Percentiles rank a stretch among this genome's conserved stretches.
phyloP scores from a whole-genome alignment of 495 filamentous ascomycete species.

The Lasiosphaeria ovina region DNA sequence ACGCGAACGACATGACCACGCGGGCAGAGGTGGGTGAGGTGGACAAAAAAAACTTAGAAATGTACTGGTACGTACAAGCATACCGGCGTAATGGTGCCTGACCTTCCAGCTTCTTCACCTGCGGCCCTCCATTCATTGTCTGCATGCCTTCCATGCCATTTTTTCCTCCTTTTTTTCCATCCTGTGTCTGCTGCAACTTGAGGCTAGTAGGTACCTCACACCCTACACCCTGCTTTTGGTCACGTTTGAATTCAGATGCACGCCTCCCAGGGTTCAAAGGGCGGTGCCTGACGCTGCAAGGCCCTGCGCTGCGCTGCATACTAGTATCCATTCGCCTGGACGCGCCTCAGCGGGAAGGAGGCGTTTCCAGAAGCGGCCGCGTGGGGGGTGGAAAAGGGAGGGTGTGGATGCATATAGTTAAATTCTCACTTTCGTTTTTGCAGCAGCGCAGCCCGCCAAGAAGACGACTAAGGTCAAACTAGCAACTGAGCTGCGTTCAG shows the following conservation, averaged over 20 bases:
- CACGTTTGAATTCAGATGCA: background rate
- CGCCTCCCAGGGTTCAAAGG: constrained; percentile 1
- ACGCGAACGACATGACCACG: background rate
- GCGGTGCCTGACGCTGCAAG: constrained; percentile 1
- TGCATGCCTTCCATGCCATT: no score
- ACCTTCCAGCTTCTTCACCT: no score
- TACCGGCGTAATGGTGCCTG: no score
- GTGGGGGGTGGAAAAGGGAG: background rate
- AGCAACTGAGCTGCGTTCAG: no score
- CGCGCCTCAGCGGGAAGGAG: constrained; percentile 4
- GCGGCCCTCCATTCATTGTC: no score
- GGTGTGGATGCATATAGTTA: background rate
- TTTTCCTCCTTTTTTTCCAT: no score
- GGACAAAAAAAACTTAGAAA: background rate
- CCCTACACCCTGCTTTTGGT: no score
- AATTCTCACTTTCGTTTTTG: background rate
- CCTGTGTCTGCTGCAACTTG: background rate
- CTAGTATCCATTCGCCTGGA: constrained; percentile 7
- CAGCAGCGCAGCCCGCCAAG: background rate
- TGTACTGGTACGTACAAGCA: background rate
- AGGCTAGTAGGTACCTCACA: background rate
- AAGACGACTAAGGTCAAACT: no score
- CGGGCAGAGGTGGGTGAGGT: background rate
- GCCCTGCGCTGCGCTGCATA: constrained; percentile 1
- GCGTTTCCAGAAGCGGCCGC: constrained; percentile 1